Conservation (phyloP, 2,329 filamentous ascomycete species). For the Thermomyces lanuginosus region DNA sequence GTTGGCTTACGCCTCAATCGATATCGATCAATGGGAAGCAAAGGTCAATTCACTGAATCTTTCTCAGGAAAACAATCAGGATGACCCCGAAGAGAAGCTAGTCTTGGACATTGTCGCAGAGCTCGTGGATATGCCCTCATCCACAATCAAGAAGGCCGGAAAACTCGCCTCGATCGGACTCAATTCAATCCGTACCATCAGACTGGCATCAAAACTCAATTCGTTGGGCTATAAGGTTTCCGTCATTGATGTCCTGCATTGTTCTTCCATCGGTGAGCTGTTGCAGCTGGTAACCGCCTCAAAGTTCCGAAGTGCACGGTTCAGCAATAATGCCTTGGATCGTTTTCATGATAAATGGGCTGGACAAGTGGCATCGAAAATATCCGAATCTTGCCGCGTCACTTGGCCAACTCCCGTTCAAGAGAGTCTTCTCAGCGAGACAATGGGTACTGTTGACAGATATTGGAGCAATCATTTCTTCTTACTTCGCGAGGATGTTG, state of each 20-base stretch:
- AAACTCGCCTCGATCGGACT: slow-evolving; percentile 15
- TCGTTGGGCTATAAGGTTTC: slow-evolving; percentile 12
- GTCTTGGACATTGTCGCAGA: slow-evolving; percentile 12
- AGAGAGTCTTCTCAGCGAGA: slow-evolving; percentile 25
- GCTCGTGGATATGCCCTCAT: slow-evolving; percentile 10
- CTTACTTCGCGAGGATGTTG: slow-evolving; percentile 13
- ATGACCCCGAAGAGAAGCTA: slow-evolving; percentile 2
- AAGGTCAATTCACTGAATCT: slow-evolving; percentile 7
- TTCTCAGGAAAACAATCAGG: not conserved
- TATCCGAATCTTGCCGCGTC: slow-evolving; percentile 10
- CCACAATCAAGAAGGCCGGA: slow-evolving; percentile 10
- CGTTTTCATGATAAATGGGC: slow-evolving; percentile 12
- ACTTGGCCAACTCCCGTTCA: slow-evolving; percentile 21
- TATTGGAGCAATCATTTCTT: slow-evolving; percentile 28
- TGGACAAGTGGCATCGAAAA: slow-evolving; percentile 6
- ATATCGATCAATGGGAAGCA: slow-evolving; percentile 15
- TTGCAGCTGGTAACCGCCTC: slow-evolving; percentile 6
- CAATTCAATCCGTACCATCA: slow-evolving; percentile 18
- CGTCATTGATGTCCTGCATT: slow-evolving; percentile 15
- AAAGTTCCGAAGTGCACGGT: not conserved
- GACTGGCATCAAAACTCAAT: slow-evolving; percentile 13
- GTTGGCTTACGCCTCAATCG: slow-evolving; percentile 10
- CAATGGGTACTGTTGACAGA: slow-evolving; percentile 19
- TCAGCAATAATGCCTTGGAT: no score
- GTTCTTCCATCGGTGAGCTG: slow-evolving; percentile 15